phyloP scores from a whole-genome alignment of 345 rosid genomes.

The Angophora floribunda region DNA sequence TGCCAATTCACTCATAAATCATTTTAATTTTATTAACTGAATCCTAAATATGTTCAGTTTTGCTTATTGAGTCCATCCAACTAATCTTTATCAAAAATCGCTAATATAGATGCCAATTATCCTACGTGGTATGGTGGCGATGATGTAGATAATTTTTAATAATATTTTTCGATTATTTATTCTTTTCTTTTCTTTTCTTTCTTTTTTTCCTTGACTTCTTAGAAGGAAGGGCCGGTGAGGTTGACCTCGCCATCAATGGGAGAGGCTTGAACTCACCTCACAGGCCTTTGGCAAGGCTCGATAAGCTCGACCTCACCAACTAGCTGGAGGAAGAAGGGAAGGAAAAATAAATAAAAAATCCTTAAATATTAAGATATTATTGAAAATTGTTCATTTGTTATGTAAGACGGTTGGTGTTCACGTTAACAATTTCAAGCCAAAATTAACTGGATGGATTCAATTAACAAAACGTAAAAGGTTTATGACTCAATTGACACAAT shows the following conservation, averaged over 20 bases:
- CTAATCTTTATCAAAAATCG: too few relatives aligned
- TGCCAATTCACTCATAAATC: too few relatives aligned
- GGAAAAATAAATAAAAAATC: background rate
- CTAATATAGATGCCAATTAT: too few relatives aligned
- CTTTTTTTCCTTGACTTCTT: background rate
- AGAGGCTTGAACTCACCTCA: background rate
- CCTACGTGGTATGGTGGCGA: too few relatives aligned
- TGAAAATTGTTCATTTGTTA: rapidly evolving
- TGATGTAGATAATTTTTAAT: too few relatives aligned
- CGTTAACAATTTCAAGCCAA: rapidly evolving
- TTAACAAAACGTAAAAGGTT: too few relatives aligned
- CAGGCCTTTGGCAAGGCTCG: background rate
- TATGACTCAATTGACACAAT: background rate
- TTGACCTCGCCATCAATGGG: background rate
- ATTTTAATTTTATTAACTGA: too few relatives aligned
- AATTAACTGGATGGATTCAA: rapidly evolving
- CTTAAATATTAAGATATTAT: too few relatives aligned
- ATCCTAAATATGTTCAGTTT: too few relatives aligned
- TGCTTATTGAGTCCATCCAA: too few relatives aligned
- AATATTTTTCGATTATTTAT: too few relatives aligned
- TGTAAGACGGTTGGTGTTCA: rapidly evolving
- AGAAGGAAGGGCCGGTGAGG: background rate
- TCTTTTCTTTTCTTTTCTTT: too few relatives aligned
- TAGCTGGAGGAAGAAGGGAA: rapidly evolving
- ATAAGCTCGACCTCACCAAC: rapidly evolving